These are phyloP conservation scores for Colletotrichum gigasporum DNA, from an alignment of 2,329 filamentous ascomycete genomes.

Conservation along the genomic window DNA sequence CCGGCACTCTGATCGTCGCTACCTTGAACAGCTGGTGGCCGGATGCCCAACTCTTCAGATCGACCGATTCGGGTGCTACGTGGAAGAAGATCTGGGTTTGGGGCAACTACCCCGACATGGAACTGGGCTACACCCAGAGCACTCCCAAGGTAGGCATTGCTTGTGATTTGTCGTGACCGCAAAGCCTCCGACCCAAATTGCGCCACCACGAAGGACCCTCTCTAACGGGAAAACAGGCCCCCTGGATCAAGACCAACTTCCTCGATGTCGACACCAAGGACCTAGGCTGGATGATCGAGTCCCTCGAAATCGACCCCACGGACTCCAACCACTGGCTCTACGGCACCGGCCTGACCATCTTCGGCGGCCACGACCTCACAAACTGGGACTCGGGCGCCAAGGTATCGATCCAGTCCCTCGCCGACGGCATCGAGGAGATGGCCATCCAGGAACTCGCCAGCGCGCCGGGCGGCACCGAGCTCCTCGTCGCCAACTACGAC, in stretches of 20 bases:
- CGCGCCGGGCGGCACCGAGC: constrained; percentile 58
- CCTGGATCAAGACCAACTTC: constrained; percentile 64
- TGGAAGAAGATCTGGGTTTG: constrained; percentile 65
- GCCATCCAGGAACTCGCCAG: constrained; percentile 60
- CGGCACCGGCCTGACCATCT: constrained; percentile 64
- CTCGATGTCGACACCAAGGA: constrained; percentile 56
- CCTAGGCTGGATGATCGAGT: constrained; percentile 70
- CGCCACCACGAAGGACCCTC: no score
- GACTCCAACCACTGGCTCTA: constrained; percentile 71
- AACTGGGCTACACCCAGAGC: constrained; percentile 56
- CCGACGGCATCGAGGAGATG: constrained; percentile 65
- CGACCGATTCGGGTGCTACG: constrained; percentile 62
- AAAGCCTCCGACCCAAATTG: no score
- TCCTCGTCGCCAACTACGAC: constrained; percentile 62
- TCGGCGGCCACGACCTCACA: constrained; percentile 62
- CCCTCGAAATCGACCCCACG: constrained; percentile 65
- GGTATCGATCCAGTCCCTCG: constrained; percentile 59
- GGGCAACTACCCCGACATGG: constrained; percentile 54
- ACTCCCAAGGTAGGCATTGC: constrained; percentile 49
- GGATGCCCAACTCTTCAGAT: constrained; percentile 65
- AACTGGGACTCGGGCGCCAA: constrained; percentile 57
- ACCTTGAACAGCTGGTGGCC: constrained; percentile 69
- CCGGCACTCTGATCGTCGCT: constrained; percentile 66
- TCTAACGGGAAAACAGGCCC: constrained; percentile 43
- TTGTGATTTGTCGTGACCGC: no score